Conservation (phyloP, 768 basidiomycete genomes). For the Exidia glandulosa region DNA sequence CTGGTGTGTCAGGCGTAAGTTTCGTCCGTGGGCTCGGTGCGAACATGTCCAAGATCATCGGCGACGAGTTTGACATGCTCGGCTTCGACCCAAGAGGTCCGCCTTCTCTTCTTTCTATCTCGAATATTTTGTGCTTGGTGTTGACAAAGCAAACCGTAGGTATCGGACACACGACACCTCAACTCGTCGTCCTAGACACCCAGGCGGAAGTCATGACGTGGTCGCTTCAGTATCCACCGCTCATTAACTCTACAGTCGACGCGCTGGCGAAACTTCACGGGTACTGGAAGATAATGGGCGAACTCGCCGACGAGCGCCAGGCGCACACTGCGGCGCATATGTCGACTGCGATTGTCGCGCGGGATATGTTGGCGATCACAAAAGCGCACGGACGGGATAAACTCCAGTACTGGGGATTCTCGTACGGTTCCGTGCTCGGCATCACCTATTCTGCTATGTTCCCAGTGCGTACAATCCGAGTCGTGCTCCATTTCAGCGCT, state of each 20-base stretch:
- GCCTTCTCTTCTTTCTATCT: neutral
- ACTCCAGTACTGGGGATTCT: conserved; percentile 21
- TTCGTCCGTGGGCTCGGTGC: conserved; percentile 6
- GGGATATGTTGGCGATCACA: conserved; percentile 21
- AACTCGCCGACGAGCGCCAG: conserved; percentile 8
- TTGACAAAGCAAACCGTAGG: neutral
- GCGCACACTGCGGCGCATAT: conserved; percentile 12
- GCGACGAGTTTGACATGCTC: conserved; percentile 5
- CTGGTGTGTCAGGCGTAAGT: conserved; percentile 33
- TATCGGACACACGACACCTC: conserved; percentile 1
- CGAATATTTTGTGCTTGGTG: neutral
- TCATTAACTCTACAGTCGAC: conserved; percentile 3
- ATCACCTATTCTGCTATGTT: conserved; percentile 20
- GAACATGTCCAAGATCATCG: neutral
- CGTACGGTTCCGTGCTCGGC: conserved; percentile 8
- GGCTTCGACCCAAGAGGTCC: conserved; percentile 7
- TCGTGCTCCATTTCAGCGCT: neutral
- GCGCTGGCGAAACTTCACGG: neutral
- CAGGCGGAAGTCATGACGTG: conserved; percentile 1
- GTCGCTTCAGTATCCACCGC: neutral
- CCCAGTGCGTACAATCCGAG: conserved; percentile 12
- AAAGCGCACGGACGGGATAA: conserved; percentile 18
- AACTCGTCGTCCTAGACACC: neutral
- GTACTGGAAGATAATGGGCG: conserved; percentile 1
- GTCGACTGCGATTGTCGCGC: conserved; percentile 17